Conservation (phyloP, 2,329 filamentous ascomycete genomes). For the Cladorrhinum sp. region DNA sequence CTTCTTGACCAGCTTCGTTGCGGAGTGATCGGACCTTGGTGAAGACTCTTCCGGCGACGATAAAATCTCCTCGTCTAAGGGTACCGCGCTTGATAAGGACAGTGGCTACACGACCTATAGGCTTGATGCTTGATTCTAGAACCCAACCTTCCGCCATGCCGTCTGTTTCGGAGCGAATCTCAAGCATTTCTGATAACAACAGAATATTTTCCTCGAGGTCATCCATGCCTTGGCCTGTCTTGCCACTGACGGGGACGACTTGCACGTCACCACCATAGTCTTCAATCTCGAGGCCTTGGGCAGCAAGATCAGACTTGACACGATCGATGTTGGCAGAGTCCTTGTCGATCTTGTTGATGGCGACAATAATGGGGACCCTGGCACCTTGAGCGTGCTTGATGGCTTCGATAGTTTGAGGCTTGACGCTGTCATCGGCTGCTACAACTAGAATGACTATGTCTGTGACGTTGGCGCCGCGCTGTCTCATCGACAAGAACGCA, state of each 20-base stretch:
- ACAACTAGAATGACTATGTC: constrained; percentile 96
- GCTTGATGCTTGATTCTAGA: constrained; percentile 85
- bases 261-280: constrained; percentile 94
- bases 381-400: constrained; percentile 88
- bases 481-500: constrained; percentile 92
- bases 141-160: constrained; percentile 89
- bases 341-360: constrained; percentile 97
- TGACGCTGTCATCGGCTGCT: constrained; percentile 94
- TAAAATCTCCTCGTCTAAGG: constrained; percentile 71
- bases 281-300: constrained; percentile 85
- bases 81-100: constrained; percentile 87
- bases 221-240: constrained; percentile 87
- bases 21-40: constrained; percentile 78
- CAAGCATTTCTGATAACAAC: constrained; percentile 82
- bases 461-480: constrained; percentile 91
- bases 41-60: constrained; percentile 88
- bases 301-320: constrained; percentile 83
- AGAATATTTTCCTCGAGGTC: constrained; percentile 89
- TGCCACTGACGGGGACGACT: constrained; percentile 85
- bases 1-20: constrained; percentile 75
- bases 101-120: constrained; percentile 79
- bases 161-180: constrained; percentile 76
- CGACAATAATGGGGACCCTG: constrained; percentile 92
- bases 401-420: constrained; percentile 93
- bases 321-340: constrained; percentile 73